Evolutionary conservation across 1,284 basidiomycete species (phyloP), one percentile per base, ranked within the genome.

Genomic region (Malassezia pachydermatis): DNA sequence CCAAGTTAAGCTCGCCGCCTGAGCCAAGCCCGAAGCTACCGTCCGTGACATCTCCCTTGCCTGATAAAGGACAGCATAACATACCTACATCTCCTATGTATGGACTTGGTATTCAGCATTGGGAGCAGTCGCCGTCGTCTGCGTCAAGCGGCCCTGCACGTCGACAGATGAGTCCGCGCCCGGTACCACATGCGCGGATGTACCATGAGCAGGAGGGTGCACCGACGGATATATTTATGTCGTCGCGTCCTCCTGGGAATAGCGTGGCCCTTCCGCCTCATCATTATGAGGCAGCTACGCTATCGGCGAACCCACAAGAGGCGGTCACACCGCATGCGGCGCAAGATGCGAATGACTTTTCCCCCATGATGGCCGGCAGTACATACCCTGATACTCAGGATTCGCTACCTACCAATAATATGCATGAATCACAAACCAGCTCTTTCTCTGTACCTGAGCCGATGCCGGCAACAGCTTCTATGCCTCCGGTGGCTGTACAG

Each of bases 131-230:
- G 14, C n/a, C 2, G 11, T 17, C 10, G 19, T 7, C 29, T 30
- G 29, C 9, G 29, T n/a, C 29, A 16, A 8, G 25, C 39, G 10
- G 9, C 29, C 4, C 5, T 20, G 19, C n/a, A 17, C 30, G 7
- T 11, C n/a, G n/a, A n/a, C n/a, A n/a, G n/a, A n/a, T n/a, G n/a
- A n/a, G n/a, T 2, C 6, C 41, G 9, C 41, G 41, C 5, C 41
- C 41, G 20, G 25, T 43, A 16, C 41, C 41, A 7, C 41, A 43
- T 33, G 41, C 41, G 10, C 41, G 41, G 10, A 43, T 43, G 41
- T 43, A 43, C 41, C 20, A 33, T 33, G 29, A 29, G n/a, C 19
- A 43, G 9, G 10, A 5, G 9, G 29, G 38, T 5, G 19, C 30
- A 37, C n/a, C 39, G n/a, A 48, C 32, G 2, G 30, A 40, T 17